Evolutionary conservation across 345 rosid species (phyloP).

Genomic region (Litchi chinensis): DNA sequence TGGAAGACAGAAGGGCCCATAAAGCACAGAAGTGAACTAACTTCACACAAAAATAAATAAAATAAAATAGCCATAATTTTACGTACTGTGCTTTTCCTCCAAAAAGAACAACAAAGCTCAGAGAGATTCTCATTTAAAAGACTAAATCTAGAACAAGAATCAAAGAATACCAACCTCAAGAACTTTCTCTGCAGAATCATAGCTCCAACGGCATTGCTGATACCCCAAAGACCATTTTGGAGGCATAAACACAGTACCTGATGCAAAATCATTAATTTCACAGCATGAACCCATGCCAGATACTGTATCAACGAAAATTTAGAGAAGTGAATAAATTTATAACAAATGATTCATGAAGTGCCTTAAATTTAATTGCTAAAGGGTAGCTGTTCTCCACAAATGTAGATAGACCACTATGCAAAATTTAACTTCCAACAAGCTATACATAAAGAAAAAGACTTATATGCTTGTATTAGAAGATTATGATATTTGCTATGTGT

Average conservation of each 20-base stretch:
- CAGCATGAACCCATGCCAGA: background rate
- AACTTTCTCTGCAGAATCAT: conserved; percentile 76
- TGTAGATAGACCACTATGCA: background rate
- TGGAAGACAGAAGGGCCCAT: background rate
- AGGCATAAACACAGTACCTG: conserved; percentile 92
- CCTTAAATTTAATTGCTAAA: background rate
- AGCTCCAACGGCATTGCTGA: conserved; percentile 97
- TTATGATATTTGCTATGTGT: background rate
- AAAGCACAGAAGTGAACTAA: background rate
- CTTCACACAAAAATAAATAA: too few species aligned
- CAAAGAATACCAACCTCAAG: conserved; percentile 56
- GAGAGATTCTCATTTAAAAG: background rate
- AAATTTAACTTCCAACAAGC: background rate
- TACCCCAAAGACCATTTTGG: conserved; percentile 97
- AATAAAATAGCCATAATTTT: background rate
- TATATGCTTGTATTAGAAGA: background rate
- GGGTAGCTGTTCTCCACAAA: background rate
- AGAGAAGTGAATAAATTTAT: too few species aligned
- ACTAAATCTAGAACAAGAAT: background rate
- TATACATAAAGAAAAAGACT: background rate
- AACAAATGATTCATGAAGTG: background rate
- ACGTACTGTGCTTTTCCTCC: background rate
- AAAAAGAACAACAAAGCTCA: background rate
- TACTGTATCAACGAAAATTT: too few species aligned
- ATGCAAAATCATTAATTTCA: conserved; percentile 22